A percentile compares a stretch with the other conserved stretches of the same genome.
These are phyloP conservation scores for Ramaria sp. DNA, from an alignment of 768 basidiomycete genomes.

Conservation along the genomic window DNA sequence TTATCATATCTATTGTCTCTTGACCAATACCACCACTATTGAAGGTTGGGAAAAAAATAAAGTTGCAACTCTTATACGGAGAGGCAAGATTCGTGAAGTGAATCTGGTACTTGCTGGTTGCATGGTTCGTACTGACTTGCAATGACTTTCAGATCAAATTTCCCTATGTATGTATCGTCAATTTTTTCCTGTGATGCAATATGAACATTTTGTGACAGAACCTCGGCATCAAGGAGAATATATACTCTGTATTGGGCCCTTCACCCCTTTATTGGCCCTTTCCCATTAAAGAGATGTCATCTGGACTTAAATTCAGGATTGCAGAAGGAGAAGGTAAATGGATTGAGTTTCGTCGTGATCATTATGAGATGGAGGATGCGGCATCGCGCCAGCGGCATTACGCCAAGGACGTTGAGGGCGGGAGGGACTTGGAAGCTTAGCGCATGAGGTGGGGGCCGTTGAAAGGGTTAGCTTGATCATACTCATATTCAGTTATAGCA, in stretches of 20 bases:
- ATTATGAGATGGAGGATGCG: constrained; percentile 8
- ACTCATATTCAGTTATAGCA: constrained; percentile 6
- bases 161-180: constrained; percentile 60
- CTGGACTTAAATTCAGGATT: constrained; percentile 70
- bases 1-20: constrained; percentile 74
- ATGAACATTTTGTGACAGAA: constrained; percentile 38
- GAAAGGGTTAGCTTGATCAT: not conserved
- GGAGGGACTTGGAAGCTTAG: constrained; percentile 1
- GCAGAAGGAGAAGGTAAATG: constrained; percentile 68
- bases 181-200: not conserved
- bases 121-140: not conserved
- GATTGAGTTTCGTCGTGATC: constrained; percentile 27
- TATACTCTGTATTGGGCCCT: constrained; percentile 65
- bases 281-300: constrained; percentile 55
- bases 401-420: constrained; percentile 2
- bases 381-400: not conserved
- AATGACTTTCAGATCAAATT: constrained; percentile 57
- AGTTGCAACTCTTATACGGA: constrained; percentile 70
- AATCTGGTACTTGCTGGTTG: constrained; percentile 10
- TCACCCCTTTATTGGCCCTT: constrained; percentile 79
- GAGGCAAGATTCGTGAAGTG: constrained; percentile 79
- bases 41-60: constrained; percentile 98
- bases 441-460: not conserved
- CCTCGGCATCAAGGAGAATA: constrained; percentile 62
- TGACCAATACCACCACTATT: constrained; percentile 86